Evolutionary conservation across 345 rosid species (phyloP).

Genomic region (Combretum micranthum): DNA sequence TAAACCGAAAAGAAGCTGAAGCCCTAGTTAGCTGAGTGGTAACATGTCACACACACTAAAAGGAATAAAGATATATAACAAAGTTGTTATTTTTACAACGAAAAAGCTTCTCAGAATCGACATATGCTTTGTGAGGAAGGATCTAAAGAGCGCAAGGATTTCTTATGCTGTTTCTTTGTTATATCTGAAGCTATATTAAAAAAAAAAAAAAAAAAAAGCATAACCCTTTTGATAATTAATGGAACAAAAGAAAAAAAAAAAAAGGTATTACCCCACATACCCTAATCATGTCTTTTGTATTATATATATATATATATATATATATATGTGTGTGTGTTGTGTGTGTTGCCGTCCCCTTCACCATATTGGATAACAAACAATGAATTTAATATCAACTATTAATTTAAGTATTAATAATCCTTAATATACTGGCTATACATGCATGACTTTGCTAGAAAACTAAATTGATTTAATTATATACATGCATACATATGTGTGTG

Average conservation of each 20-base stretch:
- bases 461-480: too few relatives aligned
- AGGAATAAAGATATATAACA: constrained; percentile 11
- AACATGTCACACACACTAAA: constrained; percentile 13
- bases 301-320: too few relatives aligned
- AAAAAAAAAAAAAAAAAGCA: neutral
- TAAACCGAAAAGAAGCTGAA: constrained; percentile 8
- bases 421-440: too few relatives aligned
- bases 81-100: constrained; percentile 10
- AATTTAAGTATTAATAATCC: too few relatives aligned
- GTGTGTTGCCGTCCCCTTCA: constrained; percentile 12
- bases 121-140: constrained; percentile 16
- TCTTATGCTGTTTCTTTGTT: neutral
- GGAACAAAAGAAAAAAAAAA: too few relatives aligned
- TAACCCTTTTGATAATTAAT: constrained; percentile 1
- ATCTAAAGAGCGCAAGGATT: constrained; percentile 1
- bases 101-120: constrained; percentile 12
- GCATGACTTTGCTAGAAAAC: too few relatives aligned
- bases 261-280: constrained; percentile 12
- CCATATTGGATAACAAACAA: too few relatives aligned
- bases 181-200: too few relatives aligned
- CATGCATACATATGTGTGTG: too few relatives aligned
- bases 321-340: too few relatives aligned
- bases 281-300: constrained; percentile 14
- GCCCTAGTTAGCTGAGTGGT: constrained; percentile 7
- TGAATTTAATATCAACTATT: too few relatives aligned